Base-by-base conservation (phyloP, 148 eudicot genomes). In the Polygonum maritimum region DNA sequence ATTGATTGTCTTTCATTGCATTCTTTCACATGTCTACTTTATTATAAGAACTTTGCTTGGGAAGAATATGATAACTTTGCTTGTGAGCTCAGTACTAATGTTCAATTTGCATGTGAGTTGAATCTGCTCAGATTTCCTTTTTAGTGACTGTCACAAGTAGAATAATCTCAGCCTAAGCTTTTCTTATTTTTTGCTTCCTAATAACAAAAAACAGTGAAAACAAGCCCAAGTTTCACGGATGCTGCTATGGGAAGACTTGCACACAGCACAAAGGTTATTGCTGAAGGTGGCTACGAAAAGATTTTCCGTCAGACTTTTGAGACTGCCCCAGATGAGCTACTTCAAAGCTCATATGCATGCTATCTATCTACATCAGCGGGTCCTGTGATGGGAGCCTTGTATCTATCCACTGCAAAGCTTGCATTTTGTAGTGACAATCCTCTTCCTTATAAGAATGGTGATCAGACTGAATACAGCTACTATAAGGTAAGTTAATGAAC, bases 181-280 rank as follows among this genome's bases (percentile, higher is more conserved):
- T 22, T 11, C 36, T 78, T 74, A 7, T 52, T 19, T 38, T 44
- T 2, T n/a, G 51, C 74, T 0, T 26, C 31, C 38, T 12, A 2
- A 16, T 52, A 45, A 45, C 33, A 74, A 80, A 60, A 75, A 18
- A 51, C 71, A 94, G 98, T 91, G 85, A 94, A 94, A 89, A 94
- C 98, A 38, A 85, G 88, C 74, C 97, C 97, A 38, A 94, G 95
- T 85, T 80, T 94, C 80, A 47, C 93, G 75, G 98, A 94, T 81
- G 98, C 98, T 82, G 98, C 97, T 16, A 76, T 94, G 82, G 98
- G 98, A 86, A 91, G 98, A 90, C 83, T 94, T 76, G 98, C 91
- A 13, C 98, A 91, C 75, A 91, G 92, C 83, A 88, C 98, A 63
- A 94, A 94, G 76, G 94, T 93, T 82, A 83, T 93, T 67, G 98